phyloP scores from a whole-genome alignment of 2,329 filamentous ascomycete species.

The Fusarium agapanthi region DNA sequence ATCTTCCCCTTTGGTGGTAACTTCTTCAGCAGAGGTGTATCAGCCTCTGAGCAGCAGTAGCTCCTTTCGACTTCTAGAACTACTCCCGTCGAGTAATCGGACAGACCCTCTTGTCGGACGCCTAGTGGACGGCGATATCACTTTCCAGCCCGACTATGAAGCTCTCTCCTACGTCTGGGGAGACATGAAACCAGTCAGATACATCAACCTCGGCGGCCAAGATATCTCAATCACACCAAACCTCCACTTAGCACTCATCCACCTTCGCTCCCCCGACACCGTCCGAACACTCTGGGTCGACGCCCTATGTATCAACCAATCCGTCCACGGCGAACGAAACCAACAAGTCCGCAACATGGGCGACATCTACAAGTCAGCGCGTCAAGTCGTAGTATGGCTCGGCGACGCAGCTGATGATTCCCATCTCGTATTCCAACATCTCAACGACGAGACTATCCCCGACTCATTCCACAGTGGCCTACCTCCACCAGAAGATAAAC shows the following conservation, averaged over 20 bases:
- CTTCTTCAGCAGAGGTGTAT: background rate
- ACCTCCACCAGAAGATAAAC: background rate
- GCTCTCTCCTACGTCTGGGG: conserved; percentile 26
- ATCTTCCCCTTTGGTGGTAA: accelerated
- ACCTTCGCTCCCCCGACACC: background rate
- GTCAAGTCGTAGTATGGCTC: conserved; percentile 19
- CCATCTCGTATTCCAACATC: background rate
- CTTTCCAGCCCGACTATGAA: conserved; percentile 14
- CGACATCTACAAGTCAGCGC: conserved; percentile 17
- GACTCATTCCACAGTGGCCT: accelerated
- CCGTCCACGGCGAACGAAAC: conserved; percentile 9
- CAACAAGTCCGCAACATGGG: conserved; percentile 27
- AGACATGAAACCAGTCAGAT: background rate
- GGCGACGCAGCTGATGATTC: conserved; percentile 4
- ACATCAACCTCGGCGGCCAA: background rate
- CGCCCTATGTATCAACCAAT: conserved; percentile 11
- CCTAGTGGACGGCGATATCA: conserved; percentile 6
- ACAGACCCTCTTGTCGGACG: background rate
- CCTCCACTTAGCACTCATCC: background rate
- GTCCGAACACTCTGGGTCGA: conserved; percentile 8
- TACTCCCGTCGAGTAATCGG: background rate
- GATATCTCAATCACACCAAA: background rate
- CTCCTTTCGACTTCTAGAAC: conserved; percentile 2
- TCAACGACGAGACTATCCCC: background rate
- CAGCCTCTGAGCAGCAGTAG: background rate